Conservation (phyloP, 1,284 basidiomycete species). For the Leccinum angustisporum region DNA sequence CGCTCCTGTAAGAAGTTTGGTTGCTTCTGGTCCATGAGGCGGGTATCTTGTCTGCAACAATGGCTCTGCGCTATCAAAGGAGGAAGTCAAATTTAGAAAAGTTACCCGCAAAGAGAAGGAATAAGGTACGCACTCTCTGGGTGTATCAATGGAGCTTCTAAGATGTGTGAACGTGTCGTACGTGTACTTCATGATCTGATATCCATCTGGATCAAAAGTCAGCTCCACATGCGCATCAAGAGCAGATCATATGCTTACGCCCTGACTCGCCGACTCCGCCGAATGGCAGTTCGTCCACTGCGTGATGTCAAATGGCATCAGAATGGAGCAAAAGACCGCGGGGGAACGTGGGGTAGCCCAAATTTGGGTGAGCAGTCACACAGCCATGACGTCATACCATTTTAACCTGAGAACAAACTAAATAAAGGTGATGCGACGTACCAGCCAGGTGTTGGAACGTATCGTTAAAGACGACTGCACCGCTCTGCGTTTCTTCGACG, state of each 20-base stretch:
- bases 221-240: not conserved
- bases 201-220: constrained; percentile 37
- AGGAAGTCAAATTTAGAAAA: not conserved
- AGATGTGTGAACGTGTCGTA: constrained; percentile 51
- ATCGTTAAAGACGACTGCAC: constrained; percentile 54
- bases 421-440: constrained; percentile 10
- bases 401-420: not conserved
- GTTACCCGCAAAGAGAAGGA: not conserved
- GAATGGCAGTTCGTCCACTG: constrained; percentile 28
- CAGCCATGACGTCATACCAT: constrained; percentile 10
- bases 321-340: not conserved
- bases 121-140: constrained; percentile 35
- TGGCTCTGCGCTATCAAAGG: constrained; percentile 21
- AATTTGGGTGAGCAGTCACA: not conserved
- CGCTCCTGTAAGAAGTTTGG: constrained; percentile 9
- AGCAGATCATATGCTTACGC: constrained; percentile 38
- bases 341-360: not conserved
- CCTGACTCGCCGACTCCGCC: constrained; percentile 44
- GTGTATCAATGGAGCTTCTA: constrained; percentile 44
- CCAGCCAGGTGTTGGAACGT: constrained; percentile 45
- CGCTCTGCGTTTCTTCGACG: constrained; percentile 47
- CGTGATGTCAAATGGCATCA: not conserved
- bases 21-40: constrained; percentile 21
- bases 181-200: constrained; percentile 42
- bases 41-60: constrained; percentile 24